Conservation (phyloP, 2,329 filamentous ascomycete genomes). For the Botrytis fragariae region DNA sequence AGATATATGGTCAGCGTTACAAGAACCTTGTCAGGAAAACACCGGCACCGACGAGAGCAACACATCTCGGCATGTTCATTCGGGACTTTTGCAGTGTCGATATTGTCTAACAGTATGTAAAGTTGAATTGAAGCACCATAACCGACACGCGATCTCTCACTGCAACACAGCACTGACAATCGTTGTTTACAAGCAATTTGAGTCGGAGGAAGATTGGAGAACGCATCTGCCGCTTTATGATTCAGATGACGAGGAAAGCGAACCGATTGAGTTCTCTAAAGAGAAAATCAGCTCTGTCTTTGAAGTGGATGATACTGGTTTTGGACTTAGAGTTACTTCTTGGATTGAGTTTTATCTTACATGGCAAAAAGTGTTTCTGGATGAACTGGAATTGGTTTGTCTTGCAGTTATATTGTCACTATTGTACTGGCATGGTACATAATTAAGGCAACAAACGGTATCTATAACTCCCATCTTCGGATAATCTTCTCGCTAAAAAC, state of each 20-base stretch:
- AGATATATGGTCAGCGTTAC: background rate
- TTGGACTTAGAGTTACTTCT: background rate
- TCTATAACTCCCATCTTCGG: background rate
- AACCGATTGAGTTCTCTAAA: background rate
- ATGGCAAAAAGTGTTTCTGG: background rate
- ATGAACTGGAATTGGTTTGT: background rate
- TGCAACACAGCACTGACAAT: background rate
- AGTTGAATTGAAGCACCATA: background rate
- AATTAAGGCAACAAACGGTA: background rate
- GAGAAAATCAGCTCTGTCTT: background rate
- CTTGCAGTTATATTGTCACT: background rate
- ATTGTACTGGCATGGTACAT: background rate
- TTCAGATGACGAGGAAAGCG: background rate
- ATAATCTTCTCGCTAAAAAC: background rate
- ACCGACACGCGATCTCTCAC: background rate
- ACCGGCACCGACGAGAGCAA: background rate
- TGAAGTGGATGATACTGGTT: background rate
- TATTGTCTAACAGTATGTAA: background rate
- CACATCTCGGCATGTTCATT: background rate
- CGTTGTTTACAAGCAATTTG: background rate
- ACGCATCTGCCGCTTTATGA: background rate
- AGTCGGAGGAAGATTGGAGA: background rate
- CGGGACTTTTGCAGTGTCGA: background rate
- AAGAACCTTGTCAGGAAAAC: background rate
- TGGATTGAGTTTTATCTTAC: background rate